Conservation (phyloP, 1,284 basidiomycete species). For the Inonotus hispidus region DNA sequence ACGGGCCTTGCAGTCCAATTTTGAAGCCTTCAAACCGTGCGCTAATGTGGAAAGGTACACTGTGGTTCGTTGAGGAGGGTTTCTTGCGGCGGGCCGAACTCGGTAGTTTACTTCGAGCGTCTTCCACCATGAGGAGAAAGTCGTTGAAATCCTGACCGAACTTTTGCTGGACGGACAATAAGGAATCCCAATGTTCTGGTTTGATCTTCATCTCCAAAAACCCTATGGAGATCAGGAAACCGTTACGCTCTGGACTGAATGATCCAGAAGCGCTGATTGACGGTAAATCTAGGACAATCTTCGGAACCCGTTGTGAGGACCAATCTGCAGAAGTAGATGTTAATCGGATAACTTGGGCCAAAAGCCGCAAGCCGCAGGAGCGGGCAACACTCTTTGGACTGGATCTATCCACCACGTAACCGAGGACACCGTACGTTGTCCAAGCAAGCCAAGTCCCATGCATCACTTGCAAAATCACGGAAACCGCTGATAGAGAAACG, state of each 20-base stretch:
- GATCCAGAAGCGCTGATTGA: slow-evolving; percentile 55
- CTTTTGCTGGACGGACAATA: slow-evolving; percentile 76
- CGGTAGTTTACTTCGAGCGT: slow-evolving; percentile 43
- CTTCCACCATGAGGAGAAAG: slow-evolving; percentile 56
- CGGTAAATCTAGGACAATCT: slow-evolving; percentile 52
- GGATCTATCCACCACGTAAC: slow-evolving; percentile 40
- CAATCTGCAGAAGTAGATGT: slow-evolving; percentile 37
- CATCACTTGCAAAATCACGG: slow-evolving; percentile 71
- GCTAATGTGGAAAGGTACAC: slow-evolving; percentile 28
- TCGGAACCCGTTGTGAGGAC: slow-evolving; percentile 31
- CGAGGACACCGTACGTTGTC: slow-evolving; percentile 48
- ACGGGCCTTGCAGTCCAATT: slow-evolving; percentile 65
- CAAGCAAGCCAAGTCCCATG: slow-evolving; percentile 79
- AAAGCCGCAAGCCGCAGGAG: slow-evolving; percentile 59
- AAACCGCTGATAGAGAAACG: slow-evolving; percentile 41
- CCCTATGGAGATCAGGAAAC: slow-evolving; percentile 56
- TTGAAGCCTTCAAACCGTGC: slow-evolving; percentile 73
- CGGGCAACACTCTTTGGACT: slow-evolving; percentile 32
- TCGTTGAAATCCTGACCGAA: slow-evolving; percentile 85
- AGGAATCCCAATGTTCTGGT: slow-evolving; percentile 74
- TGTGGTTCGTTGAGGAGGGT: slow-evolving; percentile 11
- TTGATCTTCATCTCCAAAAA: slow-evolving; percentile 68
- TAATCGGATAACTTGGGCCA: slow-evolving; percentile 60
- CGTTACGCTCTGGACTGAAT: slow-evolving; percentile 43
- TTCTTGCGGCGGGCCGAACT: slow-evolving; percentile 3